A percentile compares a stretch with the other conserved stretches of the same genome.
phyloP scores from a whole-genome alignment of 441 rosid genomes.

The Brassica balearica region DNA sequence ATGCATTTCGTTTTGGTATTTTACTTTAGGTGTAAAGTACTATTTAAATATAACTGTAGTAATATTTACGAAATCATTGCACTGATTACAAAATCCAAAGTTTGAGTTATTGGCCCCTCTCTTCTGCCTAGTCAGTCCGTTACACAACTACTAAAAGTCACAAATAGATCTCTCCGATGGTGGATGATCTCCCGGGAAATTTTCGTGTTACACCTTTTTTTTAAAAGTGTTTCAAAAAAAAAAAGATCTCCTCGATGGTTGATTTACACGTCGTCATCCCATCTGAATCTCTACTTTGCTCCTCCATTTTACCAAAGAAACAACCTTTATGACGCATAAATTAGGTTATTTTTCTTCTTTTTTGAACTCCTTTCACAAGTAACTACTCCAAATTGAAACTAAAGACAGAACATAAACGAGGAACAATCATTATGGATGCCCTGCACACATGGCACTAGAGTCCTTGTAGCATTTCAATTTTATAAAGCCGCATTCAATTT shows the following conservation, averaged over 20 bases:
- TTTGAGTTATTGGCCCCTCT: conserved; percentile 25
- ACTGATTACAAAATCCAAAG: conserved; percentile 43
- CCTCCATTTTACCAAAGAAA: conserved; percentile 24
- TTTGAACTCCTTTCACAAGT: not conserved
- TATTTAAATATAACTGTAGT: not conserved
- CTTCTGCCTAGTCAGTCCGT: conserved; percentile 29
- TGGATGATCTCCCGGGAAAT: not conserved
- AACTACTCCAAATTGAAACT: too few species aligned
- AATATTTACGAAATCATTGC: conserved; percentile 31
- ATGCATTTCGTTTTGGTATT: conserved; percentile 43
- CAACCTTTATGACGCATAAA: conserved; percentile 25
- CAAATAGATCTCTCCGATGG: conserved; percentile 1
- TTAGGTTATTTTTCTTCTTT: not conserved
- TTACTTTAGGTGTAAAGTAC: conserved; percentile 34
- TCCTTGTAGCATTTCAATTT: not conserved
- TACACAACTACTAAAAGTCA: conserved; percentile 33
- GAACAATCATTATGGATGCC: conserved; percentile 13
- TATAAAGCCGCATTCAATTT: not conserved
- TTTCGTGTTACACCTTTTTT: too few species aligned
- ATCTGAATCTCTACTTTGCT: conserved; percentile 29
- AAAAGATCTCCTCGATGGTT: conserved; percentile 3
- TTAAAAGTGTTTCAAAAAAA: too few species aligned
- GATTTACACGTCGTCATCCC: conserved; percentile 13
- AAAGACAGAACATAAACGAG: not conserved
- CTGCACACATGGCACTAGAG: not conserved